Base-by-base conservation (phyloP, 805 yeast species). In the Metschnikowia sp. region DNA sequence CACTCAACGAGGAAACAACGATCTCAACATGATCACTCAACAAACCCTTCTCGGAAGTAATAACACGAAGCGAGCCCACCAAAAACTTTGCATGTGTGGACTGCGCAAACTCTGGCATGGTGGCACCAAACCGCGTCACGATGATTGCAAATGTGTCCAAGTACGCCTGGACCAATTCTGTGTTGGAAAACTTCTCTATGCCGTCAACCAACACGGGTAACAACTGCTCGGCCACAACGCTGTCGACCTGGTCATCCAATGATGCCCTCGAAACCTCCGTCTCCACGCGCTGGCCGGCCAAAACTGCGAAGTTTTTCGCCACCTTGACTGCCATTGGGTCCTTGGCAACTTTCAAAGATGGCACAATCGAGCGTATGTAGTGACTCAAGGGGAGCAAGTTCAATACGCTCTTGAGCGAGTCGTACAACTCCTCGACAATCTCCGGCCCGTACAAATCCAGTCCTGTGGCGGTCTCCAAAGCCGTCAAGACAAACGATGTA, bases 381-480 rank as follows among this genome's bases (percentile, higher is more conserved):
- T 81, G 78, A 51, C 76, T 76, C 53, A 90, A 78, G 30, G 98
- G 97, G 44, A 92, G 70, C 51, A 89, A 71, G 48, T 82, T 81
- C 49, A 92, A 69, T 52, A 84, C 69, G 54, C 79, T 79, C 32
- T 82, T 79, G 53, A 92, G 72, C 42, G 88, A 65, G 28, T 72
- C 74, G 60, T 81, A 81, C 44, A 84, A 66, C 32, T 69, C 71
- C 37, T 60, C 63, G 15, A 74, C 66, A 22, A 75, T 66, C 12
- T 64, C 63, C 22, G 49, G 50, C 36, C 47, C 48, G 33, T 48
- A 45, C 15, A 49, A 36, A 9, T 39, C 50, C 13, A 12, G 33
- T 22, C 34, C 8, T 39, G 58, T 53, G 22, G 66, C 51, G 48
- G 63, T 45, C 45, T 76, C 80, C 54, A 77, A 68, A 7, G 70